Evolutionary conservation across 768 basidiomycete genomes (phyloP).

Genomic region (Mycena rebaudengoi): DNA sequence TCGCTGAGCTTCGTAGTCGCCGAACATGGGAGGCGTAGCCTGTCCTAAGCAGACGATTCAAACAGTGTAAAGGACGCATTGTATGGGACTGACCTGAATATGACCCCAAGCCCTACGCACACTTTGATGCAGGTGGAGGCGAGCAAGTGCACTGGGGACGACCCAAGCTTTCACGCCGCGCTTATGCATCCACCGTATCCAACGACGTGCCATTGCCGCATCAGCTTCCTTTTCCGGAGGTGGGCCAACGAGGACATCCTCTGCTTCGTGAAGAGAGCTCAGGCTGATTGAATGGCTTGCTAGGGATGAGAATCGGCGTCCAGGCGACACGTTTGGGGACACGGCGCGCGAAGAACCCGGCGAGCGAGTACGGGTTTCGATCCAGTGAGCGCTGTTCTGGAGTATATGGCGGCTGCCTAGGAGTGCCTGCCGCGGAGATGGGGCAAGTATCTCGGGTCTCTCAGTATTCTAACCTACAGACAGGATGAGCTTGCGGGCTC

Average conservation of each 20-base stretch:
- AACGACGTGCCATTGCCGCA: conserved; percentile 60
- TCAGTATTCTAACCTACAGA: conserved; percentile 20
- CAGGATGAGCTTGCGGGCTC: background rate
- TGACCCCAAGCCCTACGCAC: conserved; percentile 74
- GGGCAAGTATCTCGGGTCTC: conserved; percentile 26
- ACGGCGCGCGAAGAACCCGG: conserved; percentile 20
- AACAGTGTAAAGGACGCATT: background rate
- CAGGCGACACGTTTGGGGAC: conserved; percentile 19
- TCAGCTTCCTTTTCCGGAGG: conserved; percentile 32
- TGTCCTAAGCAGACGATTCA: conserved; percentile 55
- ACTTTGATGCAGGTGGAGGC: conserved; percentile 69
- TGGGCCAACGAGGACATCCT: conserved; percentile 4
- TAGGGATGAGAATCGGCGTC: conserved; percentile 16
- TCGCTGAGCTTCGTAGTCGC: conserved; percentile 93
- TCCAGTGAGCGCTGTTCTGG: conserved; percentile 22
- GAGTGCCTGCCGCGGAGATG: conserved; percentile 20
- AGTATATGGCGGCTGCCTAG: conserved; percentile 16
- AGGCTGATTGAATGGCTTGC: conserved; percentile 12
- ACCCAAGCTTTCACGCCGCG: conserved; percentile 67
- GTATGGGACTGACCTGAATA: conserved; percentile 75
- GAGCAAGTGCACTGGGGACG: conserved; percentile 61
- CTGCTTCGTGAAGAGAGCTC: conserved; percentile 20
- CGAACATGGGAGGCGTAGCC: conserved; percentile 82
- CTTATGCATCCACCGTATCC: conserved; percentile 85
- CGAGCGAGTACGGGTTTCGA: background rate